Conservation (phyloP, 78 protist genomes). For the Polysphondylium violaceum region DNA sequence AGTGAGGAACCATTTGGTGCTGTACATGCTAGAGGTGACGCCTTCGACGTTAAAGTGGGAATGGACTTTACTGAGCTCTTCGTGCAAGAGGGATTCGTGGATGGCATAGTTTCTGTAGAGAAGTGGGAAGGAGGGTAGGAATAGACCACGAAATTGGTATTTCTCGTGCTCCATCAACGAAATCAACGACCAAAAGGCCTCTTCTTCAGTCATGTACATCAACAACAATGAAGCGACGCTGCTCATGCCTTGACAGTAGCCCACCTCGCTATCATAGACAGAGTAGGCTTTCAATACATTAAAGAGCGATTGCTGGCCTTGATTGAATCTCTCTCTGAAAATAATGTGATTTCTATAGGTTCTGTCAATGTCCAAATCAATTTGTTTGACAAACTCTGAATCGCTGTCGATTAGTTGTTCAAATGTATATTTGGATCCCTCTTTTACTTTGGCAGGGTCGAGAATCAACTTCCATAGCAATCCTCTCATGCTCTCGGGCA, state of each 20-base stretch:
- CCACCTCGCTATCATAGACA: slow-evolving; percentile 82
- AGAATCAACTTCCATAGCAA: slow-evolving; percentile 34
- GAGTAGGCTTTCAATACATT: slow-evolving; percentile 86
- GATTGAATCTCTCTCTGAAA: slow-evolving; percentile 77
- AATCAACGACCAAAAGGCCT: slow-evolving; percentile 86
- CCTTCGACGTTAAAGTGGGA: slow-evolving; percentile 43
- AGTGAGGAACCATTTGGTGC: slow-evolving; percentile 85
- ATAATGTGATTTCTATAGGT: slow-evolving; percentile 77
- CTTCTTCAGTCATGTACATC: slow-evolving; percentile 88
- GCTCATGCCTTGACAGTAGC: slow-evolving; percentile 89
- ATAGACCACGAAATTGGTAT: slow-evolving; percentile 75
- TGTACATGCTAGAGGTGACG: slow-evolving; percentile 45
- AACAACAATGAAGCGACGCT: slow-evolving; percentile 80
- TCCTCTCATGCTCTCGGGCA: slow-evolving; percentile 41
- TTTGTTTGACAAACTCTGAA: slow-evolving; percentile 80
- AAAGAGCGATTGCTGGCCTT: slow-evolving; percentile 80
- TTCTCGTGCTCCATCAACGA: slow-evolving; percentile 44
- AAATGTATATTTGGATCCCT: background rate
- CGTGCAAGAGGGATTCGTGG: slow-evolving; percentile 45
- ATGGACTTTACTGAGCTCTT: slow-evolving; percentile 30
- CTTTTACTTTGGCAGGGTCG: background rate
- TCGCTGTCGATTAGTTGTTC: slow-evolving; percentile 36
- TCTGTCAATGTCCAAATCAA: slow-evolving; percentile 85
- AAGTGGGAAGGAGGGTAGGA: slow-evolving; percentile 71
- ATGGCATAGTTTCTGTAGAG: slow-evolving; percentile 70